These are phyloP conservation scores for Phytophthora foliorum DNA, from an alignment of 352 stramenopile species.

Conservation along the genomic window DNA sequence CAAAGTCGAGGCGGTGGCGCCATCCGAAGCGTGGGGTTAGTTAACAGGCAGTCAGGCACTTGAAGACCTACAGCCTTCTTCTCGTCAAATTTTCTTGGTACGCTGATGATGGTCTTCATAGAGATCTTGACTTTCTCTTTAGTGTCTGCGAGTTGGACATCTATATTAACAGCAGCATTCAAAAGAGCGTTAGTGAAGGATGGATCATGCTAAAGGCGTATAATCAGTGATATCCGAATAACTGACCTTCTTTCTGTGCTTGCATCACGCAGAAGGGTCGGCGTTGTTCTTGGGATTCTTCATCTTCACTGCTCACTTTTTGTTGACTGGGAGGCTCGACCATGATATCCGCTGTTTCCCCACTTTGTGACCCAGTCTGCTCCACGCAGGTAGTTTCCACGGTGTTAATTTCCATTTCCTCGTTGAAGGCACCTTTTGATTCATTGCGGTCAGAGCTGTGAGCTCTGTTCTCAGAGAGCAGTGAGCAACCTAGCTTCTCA, in stretches of 20 bases:
- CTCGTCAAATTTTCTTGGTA: constrained; percentile 35
- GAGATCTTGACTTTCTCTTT: constrained; percentile 20
- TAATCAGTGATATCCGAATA: neutral
- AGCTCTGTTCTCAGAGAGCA: constrained; percentile 1
- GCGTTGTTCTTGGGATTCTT: constrained; percentile 8
- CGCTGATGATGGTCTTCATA: constrained; percentile 31
- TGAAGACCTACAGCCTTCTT: neutral
- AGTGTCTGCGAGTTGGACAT: neutral
- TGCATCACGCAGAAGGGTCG: constrained; percentile 49
- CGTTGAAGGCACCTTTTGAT: neutral
- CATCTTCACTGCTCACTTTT: constrained; percentile 11
- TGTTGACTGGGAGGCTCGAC: neutral
- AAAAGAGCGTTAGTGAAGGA: constrained; percentile 7
- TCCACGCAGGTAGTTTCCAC: neutral
- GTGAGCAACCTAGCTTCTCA: neutral
- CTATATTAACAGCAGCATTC: constrained; percentile 8
- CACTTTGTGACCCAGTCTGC: constrained; percentile 4
- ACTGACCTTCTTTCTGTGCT: constrained; percentile 39
- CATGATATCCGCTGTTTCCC: neutral
- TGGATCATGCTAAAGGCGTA: neutral
- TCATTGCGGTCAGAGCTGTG: constrained; percentile 15
- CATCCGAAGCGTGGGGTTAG: constrained; percentile 15
- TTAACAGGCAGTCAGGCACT: neutral
- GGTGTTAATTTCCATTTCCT: neutral
- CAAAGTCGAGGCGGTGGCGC: constrained; percentile 12